A percentile compares a stretch with the other conserved stretches of the same genome.
Conservation (phyloP, 2,329 filamentous ascomycete genomes). For the Venturia asperata region DNA sequence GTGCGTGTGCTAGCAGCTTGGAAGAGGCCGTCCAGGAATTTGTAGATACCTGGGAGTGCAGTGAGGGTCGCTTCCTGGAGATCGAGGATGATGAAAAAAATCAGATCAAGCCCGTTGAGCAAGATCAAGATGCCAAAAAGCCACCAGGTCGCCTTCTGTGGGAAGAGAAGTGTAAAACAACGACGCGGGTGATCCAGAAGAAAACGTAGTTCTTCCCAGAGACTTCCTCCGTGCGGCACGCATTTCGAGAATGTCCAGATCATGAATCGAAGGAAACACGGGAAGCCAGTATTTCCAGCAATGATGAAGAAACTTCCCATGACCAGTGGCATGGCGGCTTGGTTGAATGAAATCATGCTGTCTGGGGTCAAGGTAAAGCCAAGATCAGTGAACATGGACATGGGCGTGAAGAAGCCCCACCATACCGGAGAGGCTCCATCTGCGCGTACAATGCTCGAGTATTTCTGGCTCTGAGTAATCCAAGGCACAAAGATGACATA, state of each 20-base stretch:
- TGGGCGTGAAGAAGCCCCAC: constrained; percentile 90
- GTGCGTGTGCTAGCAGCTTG: constrained; percentile 86
- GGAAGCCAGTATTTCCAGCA: constrained; percentile 92
- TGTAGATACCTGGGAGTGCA: constrained; percentile 60
- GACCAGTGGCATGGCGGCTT: constrained; percentile 66
- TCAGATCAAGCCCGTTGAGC: constrained; percentile 75
- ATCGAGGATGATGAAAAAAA: constrained; percentile 91
- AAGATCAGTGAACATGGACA: constrained; percentile 89
- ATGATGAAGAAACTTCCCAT: constrained; percentile 81
- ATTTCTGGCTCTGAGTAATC: constrained; percentile 60
- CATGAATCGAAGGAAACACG: constrained; percentile 84
- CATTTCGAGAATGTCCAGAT: constrained; percentile 75
- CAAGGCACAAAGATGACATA: constrained; percentile 70
- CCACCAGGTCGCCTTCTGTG: constrained; percentile 89
- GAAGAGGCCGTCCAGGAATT: constrained; percentile 80
- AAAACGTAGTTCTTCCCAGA: constrained; percentile 88
- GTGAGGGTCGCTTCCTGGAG: constrained; percentile 65
- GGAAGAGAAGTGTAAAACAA: constrained; percentile 93
- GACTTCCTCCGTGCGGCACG: constrained; percentile 56
- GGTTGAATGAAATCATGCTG: constrained; percentile 86
- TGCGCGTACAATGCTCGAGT: constrained; percentile 56
- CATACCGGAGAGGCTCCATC: constrained; percentile 62
- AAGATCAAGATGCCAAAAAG: constrained; percentile 77
- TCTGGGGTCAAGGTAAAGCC: constrained; percentile 87
- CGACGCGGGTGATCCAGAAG: constrained; percentile 89